phyloP scores from a whole-genome alignment of 169 alveolate species.

The Cryptosporidium muris region DNA sequence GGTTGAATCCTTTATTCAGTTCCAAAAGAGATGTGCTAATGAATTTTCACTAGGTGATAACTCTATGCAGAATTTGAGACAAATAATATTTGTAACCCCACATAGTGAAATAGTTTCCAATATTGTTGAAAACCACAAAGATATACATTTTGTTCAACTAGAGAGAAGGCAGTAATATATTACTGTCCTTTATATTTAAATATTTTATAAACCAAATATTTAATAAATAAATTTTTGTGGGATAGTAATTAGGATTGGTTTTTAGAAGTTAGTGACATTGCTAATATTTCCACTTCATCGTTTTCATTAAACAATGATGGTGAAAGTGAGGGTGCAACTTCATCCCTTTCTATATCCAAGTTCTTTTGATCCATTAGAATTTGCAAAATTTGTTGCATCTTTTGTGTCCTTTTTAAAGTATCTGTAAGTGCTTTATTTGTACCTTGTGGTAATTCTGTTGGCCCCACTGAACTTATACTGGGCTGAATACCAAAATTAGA shows the following conservation, averaged over 20 bases:
- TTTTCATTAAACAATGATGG: too few relatives aligned
- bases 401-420: conserved; percentile 19
- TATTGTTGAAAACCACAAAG: conserved; percentile 24
- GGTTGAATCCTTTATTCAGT: conserved; percentile 30
- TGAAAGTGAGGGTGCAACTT: not conserved
- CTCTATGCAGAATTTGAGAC: not conserved
- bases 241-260: too few relatives aligned
- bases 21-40: conserved; percentile 3
- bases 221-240: not conserved
- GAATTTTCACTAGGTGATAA: not conserved
- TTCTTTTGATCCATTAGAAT: not conserved
- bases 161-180: not conserved
- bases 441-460: too few relatives aligned
- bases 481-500: too few relatives aligned
- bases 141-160: conserved; percentile 26
- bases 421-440: not conserved
- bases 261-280: too few relatives aligned
- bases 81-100: conserved; percentile 44
- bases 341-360: not conserved
- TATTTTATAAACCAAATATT: not conserved
- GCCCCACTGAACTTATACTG: too few relatives aligned
- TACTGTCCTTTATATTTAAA: not conserved
- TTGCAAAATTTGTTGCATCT: conserved; percentile 39
- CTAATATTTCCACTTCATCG: too few relatives aligned
- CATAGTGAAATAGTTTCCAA: conserved; percentile 45